Base-by-base conservation (phyloP, 164 flowering plant species). In the Vitis rupestris region DNA sequence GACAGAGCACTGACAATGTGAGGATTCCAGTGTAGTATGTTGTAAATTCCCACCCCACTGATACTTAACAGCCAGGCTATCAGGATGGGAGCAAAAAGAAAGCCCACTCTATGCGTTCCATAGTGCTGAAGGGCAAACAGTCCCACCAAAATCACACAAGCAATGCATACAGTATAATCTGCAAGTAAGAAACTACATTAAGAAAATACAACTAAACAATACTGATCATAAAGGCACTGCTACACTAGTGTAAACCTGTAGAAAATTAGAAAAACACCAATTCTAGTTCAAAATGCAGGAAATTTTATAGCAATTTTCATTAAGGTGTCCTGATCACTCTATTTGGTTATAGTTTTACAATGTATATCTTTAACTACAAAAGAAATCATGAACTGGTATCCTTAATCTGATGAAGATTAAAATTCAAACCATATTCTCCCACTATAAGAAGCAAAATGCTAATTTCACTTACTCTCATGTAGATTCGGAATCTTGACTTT, bases 1-100 rank as follows among this genome's bases (percentile, higher is more conserved):
- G 90, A 90, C 10, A 86, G 59, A 61, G 90, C 89, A 64, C 64
- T 53, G 48, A 84, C 7, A 58, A 88, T 69, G 9, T 70, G 57
- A 17, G 86, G 85, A 49, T 90, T 85, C 86, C 85, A 80, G 50
- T 71, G 82, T 15, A 86, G 19, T 52, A 81, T 82, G 72, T 88
- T 90, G 81, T 90, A 90, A 17, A 88, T 59, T 13, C 95, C 95
- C 4, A 88, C 60, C 47, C 78, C 80, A 72, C 86, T 69, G 8
- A 90, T 82, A 76, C 86, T 85, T 57, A 88, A 55, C 50, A 90
- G 89, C 95, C 95, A 90, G n/a, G 77, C 67, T 30, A 81, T 64
- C 72, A 84, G 48, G 47, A 88, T 72, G 30, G 92, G 95, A 60
- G 95, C 90, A 68, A 90, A 88, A 29, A 85, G 75, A 67, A 83